These are phyloP conservation scores for Boletus pseudopeckii DNA, from an alignment of 768 basidiomycete genomes.

Conservation along the genomic window DNA sequence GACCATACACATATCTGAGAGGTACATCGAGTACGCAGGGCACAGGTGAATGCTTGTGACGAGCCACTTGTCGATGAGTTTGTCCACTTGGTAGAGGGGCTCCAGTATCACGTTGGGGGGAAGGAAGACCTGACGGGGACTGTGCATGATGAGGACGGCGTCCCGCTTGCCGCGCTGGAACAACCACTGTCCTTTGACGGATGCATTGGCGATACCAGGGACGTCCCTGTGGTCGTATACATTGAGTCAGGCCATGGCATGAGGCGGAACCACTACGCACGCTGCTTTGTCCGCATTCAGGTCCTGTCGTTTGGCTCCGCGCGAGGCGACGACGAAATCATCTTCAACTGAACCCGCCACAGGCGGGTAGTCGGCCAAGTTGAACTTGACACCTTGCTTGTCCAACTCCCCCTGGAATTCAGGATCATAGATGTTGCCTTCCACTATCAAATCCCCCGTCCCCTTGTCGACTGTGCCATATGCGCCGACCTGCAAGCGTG, in stretches of 20 bases:
- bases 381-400: conserved; percentile 6
- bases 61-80: conserved; percentile 28
- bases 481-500: conserved; percentile 29
- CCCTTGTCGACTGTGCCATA: conserved; percentile 33
- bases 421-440: conserved; percentile 35
- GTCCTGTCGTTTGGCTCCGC: conserved; percentile 12
- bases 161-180: conserved; percentile 27
- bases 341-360: conserved; percentile 18
- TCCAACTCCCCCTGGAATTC: conserved; percentile 18
- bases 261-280: conserved; percentile 11
- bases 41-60: conserved; percentile 32
- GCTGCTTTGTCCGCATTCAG: conserved; percentile 1
- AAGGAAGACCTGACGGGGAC: conserved; percentile 22
- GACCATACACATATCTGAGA: conserved; percentile 24
- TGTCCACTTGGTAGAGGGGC: conserved; percentile 22
- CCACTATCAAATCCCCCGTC: conserved; percentile 28
- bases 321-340: conserved; percentile 22
- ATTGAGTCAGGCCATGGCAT: not conserved
- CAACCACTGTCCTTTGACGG: conserved; percentile 33
- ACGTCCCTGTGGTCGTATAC: conserved; percentile 2
- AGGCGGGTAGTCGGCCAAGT: conserved; percentile 17
- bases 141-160: conserved; percentile 33
- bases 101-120: conserved; percentile 23
- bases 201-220: conserved; percentile 21
- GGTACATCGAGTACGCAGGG: conserved; percentile 32